These are phyloP conservation scores for Paradendryphiella salina DNA, from an alignment of 2,329 filamentous ascomycete genomes.

Conservation along the genomic window DNA sequence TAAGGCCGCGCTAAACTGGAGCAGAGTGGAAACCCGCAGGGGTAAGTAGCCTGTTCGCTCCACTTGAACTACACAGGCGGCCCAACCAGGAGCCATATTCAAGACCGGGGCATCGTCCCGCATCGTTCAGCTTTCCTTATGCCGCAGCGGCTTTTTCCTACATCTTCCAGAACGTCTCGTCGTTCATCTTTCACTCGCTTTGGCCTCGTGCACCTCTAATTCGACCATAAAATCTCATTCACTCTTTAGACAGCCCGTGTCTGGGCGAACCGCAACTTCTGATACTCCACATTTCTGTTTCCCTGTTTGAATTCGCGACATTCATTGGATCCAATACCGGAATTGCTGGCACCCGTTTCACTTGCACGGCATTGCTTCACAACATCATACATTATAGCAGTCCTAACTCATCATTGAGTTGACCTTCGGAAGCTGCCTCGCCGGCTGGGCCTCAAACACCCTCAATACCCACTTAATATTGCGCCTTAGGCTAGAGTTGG, in stretches of 20 bases:
- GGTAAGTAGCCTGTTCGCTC: slow-evolving; percentile 26
- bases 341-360: slow-evolving; percentile 3
- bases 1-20: slow-evolving; percentile 27
- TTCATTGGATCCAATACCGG: slow-evolving; percentile 18
- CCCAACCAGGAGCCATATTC: slow-evolving; percentile 37
- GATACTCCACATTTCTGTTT: slow-evolving; percentile 24
- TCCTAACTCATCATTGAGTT: slow-evolving; percentile 12
- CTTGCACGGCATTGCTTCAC: slow-evolving; percentile 4
- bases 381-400: slow-evolving; percentile 13
- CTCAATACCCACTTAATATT: neutral
- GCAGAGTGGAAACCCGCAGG: slow-evolving; percentile 29
- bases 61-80: slow-evolving; percentile 22
- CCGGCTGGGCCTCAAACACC: slow-evolving; percentile 11
- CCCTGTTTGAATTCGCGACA: slow-evolving; percentile 23
- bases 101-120: slow-evolving; percentile 29
- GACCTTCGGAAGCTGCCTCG: slow-evolving; percentile 8
- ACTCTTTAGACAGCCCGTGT: slow-evolving; percentile 24
- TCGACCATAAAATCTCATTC: slow-evolving; percentile 26
- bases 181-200: slow-evolving; percentile 27
- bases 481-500: neutral
- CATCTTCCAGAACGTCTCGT: slow-evolving; percentile 30
- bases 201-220: slow-evolving; percentile 29
- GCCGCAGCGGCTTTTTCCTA: slow-evolving; percentile 36
- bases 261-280: slow-evolving; percentile 14
- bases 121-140: slow-evolving; percentile 29